phyloP scores from a whole-genome alignment of 371 early-diverging fungal species.

The Zychaea mexicana region DNA sequence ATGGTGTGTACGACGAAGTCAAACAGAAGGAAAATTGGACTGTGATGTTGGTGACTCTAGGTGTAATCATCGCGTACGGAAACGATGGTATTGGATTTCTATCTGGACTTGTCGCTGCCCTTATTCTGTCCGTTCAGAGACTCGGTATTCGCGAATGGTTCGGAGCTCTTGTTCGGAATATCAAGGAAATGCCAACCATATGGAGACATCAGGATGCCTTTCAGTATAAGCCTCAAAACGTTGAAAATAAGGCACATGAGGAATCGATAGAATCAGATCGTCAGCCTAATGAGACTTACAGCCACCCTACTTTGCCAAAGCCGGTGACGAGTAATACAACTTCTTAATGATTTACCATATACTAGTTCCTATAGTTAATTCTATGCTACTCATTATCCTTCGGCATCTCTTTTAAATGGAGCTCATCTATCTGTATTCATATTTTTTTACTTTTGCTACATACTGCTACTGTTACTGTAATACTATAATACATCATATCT shows the following conservation, averaged over 20 bases:
- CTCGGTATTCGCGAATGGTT: constrained; percentile 34
- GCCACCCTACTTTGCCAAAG: no score
- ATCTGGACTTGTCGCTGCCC: constrained; percentile 59
- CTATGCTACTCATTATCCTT: no score
- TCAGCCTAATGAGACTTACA: no score
- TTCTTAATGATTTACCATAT: no score
- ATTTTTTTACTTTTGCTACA: no score
- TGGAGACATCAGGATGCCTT: constrained; percentile 25
- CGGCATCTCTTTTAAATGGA: no score
- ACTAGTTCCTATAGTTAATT: no score
- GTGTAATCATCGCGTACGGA: constrained; percentile 70
- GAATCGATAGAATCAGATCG: no score
- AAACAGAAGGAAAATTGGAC: constrained; percentile 65
- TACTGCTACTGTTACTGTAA: no score
- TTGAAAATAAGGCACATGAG: background rate
- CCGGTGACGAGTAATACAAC: no score
- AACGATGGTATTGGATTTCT: constrained; percentile 87
- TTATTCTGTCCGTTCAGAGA: constrained; percentile 44
- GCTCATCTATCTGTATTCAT: no score
- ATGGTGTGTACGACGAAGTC: constrained; percentile 33
- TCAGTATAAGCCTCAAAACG: background rate
- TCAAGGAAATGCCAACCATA: constrained; percentile 18
- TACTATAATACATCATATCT: no score
- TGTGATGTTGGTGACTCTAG: constrained; percentile 69
- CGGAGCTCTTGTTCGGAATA: background rate